Conservation (phyloP, 2,329 filamentous ascomycete species). For the Aspergillus fumigatus region DNA sequence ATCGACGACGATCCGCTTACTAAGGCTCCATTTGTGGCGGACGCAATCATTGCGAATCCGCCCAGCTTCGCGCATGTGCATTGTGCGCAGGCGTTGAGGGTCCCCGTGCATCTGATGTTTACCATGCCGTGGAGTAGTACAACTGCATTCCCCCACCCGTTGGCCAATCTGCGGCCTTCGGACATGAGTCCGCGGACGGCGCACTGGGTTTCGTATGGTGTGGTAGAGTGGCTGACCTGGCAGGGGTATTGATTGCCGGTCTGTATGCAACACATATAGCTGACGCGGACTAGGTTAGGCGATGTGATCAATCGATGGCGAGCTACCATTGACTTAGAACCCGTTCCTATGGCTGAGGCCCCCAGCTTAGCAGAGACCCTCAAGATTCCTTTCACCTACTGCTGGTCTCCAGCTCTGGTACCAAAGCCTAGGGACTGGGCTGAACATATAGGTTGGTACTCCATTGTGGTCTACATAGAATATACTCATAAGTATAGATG, state of each 20-base stretch:
- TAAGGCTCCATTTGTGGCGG: slow-evolving; percentile 47
- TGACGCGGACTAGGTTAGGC: slow-evolving; percentile 29
- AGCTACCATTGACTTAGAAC: slow-evolving; percentile 38
- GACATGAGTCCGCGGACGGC: slow-evolving; percentile 30
- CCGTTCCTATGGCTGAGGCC: slow-evolving; percentile 33
- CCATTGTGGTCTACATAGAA: background rate
- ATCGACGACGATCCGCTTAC: slow-evolving; percentile 28
- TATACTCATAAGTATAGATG: slow-evolving; percentile 13
- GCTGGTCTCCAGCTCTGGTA: slow-evolving; percentile 42
- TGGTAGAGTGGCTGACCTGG: slow-evolving; percentile 50
- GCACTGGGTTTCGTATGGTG: slow-evolving; percentile 45
- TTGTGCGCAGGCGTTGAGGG: slow-evolving; percentile 47
- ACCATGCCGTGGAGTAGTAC: slow-evolving; percentile 51
- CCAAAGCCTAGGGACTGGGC: slow-evolving; percentile 41
- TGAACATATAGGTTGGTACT: slow-evolving; percentile 28
- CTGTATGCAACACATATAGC: background rate
- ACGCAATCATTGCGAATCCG: slow-evolving; percentile 53
- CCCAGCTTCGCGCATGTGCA: slow-evolving; percentile 51
- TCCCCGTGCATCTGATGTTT: slow-evolving; percentile 51
- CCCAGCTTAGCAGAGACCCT: slow-evolving; percentile 34
- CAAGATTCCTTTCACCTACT: slow-evolving; percentile 43
- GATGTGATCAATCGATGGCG: slow-evolving; percentile 46
- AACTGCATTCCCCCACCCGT: slow-evolving; percentile 44
- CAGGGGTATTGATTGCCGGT: slow-evolving; percentile 35
- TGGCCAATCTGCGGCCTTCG: slow-evolving; percentile 44